These are phyloP conservation scores for Biancaea sappan DNA, from an alignment of 306 rosid genomes.

Conservation along the genomic window DNA sequence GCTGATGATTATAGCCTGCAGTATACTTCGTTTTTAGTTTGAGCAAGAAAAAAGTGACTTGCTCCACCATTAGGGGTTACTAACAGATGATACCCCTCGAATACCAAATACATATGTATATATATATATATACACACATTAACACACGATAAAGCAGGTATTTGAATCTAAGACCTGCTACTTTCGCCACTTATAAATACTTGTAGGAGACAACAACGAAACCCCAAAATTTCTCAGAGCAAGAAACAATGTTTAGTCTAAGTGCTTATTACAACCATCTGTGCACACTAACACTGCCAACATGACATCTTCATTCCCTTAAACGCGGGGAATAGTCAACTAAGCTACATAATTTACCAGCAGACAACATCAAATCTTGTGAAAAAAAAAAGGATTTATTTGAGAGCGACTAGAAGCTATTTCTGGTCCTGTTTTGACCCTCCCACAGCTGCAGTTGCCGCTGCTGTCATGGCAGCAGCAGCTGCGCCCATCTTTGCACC, in stretches of 20 bases:
- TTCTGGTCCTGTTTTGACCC: constrained; percentile 54
- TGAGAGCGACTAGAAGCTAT: constrained; percentile 39
- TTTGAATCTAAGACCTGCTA: background rate
- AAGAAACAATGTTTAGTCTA: background rate
- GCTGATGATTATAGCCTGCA: background rate
- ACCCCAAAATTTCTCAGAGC: background rate
- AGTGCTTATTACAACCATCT: constrained; percentile 30
- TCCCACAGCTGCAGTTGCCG: constrained; percentile 60
- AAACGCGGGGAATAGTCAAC: constrained; percentile 31
- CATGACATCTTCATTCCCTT: constrained; percentile 24
- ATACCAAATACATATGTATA: background rate
- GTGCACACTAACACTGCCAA: constrained; percentile 16
- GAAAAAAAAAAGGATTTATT: background rate
- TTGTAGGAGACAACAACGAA: background rate
- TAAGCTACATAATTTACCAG: constrained; percentile 37
- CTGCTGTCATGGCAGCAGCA: constrained; percentile 67
- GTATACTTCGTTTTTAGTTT: background rate
- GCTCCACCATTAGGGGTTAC: background rate
- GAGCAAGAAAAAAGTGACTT: background rate
- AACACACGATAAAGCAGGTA: background rate
- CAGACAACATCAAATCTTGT: background rate
- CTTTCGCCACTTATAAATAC: background rate
- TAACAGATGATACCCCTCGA: background rate
- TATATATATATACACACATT: no score
- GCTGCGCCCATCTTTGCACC: constrained; percentile 54